phyloP scores from a whole-genome alignment of 768 basidiomycete species.

The Galerina marginata region DNA sequence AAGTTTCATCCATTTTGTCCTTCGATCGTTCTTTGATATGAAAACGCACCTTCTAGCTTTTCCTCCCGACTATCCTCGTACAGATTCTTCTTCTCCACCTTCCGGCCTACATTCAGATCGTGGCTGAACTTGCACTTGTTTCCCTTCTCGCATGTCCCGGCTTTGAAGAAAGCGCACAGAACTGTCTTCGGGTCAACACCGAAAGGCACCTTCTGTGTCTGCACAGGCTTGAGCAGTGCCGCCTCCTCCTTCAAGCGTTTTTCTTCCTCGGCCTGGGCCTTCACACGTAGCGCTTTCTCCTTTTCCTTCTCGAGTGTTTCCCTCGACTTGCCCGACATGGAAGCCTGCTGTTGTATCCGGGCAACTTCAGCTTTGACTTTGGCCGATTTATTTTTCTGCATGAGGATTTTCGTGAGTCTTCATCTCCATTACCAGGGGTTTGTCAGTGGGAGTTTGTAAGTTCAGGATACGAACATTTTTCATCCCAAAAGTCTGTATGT shows the following conservation, averaged over 20 bases:
- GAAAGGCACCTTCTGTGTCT: conserved; percentile 87
- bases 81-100: conserved; percentile 94
- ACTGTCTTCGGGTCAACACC: conserved; percentile 97
- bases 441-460: not conserved
- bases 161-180: conserved; percentile 91
- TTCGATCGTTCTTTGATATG: not conserved
- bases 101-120: conserved; percentile 85
- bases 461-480: conserved; percentile 68
- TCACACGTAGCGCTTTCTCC: conserved; percentile 78
- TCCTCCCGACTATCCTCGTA: conserved; percentile 90
- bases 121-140: conserved; percentile 98
- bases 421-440: not conserved
- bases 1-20: not conserved
- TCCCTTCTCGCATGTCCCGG: conserved; percentile 93
- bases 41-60: conserved; percentile 66
- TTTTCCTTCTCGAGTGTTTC: conserved; percentile 84
- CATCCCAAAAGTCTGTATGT: conserved; percentile 78
- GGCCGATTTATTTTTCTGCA: conserved; percentile 91
- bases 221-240: conserved; percentile 79
- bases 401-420: not conserved
- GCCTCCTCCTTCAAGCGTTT: conserved; percentile 87
- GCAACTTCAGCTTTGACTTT: conserved; percentile 90
- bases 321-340: conserved; percentile 78
- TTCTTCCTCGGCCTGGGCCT: conserved; percentile 80
- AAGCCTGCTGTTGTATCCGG: conserved; percentile 77